Conservation (phyloP, 257 asterid genomes). For the Jaltomata sinuosa region DNA sequence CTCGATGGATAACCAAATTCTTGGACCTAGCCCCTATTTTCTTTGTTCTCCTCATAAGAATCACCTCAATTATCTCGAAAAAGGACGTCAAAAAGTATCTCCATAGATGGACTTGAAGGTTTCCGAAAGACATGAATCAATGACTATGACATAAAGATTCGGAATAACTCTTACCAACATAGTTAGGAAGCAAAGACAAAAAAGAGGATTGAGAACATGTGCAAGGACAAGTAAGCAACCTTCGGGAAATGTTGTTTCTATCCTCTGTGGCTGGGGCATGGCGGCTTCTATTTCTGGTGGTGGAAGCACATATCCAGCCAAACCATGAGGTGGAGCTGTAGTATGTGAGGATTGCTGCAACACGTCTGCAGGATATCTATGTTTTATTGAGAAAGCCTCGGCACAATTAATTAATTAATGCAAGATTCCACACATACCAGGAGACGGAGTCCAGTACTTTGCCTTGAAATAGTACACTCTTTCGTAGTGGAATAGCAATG, state of each 20-base stretch:
- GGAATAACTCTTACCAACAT: background rate
- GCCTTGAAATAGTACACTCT: slow-evolving; percentile 68
- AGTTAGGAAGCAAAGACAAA: background rate
- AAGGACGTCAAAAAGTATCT: background rate
- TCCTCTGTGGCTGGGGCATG: slow-evolving; percentile 4
- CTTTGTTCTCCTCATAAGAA: background rate
- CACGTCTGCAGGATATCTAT: slow-evolving; percentile 25
- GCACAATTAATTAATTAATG: background rate
- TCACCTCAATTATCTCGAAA: background rate
- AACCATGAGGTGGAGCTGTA: slow-evolving; percentile 16
- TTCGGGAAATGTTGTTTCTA: slow-evolving; percentile 21
- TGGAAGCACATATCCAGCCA: slow-evolving; percentile 5
- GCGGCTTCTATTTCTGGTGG: slow-evolving; percentile 16
- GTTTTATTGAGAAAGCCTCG: background rate
- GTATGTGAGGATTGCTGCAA: slow-evolving; percentile 20
- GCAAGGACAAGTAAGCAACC: slow-evolving; percentile 9
- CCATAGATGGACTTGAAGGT: background rate
- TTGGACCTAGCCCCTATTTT: background rate
- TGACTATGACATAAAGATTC: background rate
- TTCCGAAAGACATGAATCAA: background rate
- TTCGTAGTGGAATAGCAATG: slow-evolving; percentile 73
- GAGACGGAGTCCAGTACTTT: slow-evolving; percentile 46
- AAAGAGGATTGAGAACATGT: background rate
- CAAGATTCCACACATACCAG: slow-evolving; percentile 29
- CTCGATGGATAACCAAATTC: background rate